Conservation (phyloP, 2,329 filamentous ascomycete species). For the Metarhizium guizhouense region DNA sequence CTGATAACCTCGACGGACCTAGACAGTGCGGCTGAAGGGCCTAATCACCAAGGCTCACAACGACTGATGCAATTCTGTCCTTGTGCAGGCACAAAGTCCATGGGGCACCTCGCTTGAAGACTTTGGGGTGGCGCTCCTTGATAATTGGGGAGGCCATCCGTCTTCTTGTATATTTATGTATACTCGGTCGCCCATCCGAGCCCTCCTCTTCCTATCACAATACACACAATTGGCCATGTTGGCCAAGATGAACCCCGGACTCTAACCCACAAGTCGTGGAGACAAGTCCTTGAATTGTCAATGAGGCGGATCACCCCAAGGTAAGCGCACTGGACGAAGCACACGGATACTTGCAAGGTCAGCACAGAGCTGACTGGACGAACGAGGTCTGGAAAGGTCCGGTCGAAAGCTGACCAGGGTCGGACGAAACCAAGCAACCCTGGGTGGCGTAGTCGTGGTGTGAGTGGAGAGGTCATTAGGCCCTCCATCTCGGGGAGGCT, state of each 20-base stretch:
- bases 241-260: not conserved
- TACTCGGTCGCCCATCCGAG: not conserved
- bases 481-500: not conserved
- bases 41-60: not conserved
- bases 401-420: not conserved
- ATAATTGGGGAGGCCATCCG: not conserved
- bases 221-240: not conserved
- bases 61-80: not conserved
- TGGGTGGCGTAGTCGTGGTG: not conserved
- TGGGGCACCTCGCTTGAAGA: not conserved
- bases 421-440: not conserved
- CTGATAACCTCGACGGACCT: not conserved
- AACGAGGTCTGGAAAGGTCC: not conserved
- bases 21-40: not conserved
- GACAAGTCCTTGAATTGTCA: not conserved
- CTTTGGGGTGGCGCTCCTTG: not conserved
- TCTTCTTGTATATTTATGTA: not conserved
- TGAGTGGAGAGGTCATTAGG: not conserved
- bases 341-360: not conserved
- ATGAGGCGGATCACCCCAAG: no score
- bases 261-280: not conserved
- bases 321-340: not conserved
- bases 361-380: not conserved
- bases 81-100: not conserved
- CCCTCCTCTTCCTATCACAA: not conserved